phyloP scores from a whole-genome alignment of 2,329 filamentous ascomycete species.

The Mariannaea elegans region DNA sequence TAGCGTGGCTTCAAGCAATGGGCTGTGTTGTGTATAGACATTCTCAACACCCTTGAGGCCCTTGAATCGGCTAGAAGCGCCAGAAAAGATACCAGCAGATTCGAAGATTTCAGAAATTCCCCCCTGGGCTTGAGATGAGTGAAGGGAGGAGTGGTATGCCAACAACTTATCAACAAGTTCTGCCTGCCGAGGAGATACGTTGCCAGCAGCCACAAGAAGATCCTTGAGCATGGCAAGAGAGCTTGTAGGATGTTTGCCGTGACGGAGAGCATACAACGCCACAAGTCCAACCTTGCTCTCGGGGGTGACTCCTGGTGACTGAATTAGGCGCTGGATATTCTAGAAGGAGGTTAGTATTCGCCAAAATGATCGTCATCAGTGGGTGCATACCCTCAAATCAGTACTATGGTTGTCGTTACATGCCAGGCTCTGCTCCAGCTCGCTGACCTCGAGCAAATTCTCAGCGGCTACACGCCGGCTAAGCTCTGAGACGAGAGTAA shows the following conservation, averaged over 20 bases:
- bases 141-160: conserved; percentile 85
- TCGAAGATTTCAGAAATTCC: conserved; percentile 94
- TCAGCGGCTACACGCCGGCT: conserved; percentile 88
- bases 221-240: conserved; percentile 86
- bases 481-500: conserved; percentile 92
- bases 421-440: conserved; percentile 94
- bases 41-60: conserved; percentile 98
- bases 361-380: not conserved
- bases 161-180: conserved; percentile 85
- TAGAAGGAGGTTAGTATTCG: conserved; percentile 48
- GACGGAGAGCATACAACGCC: conserved; percentile 93
- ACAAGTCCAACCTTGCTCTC: conserved; percentile 91
- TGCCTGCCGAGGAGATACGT: conserved; percentile 77
- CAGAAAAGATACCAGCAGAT: conserved; percentile 88
- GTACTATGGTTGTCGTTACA: conserved; percentile 94
- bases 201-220: conserved; percentile 84
- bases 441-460: conserved; percentile 92
- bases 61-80: conserved; percentile 87
- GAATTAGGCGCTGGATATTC: conserved; percentile 87
- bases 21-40: conserved; percentile 97
- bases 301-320: conserved; percentile 77
- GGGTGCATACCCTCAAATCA: conserved; percentile 79
- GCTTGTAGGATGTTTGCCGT: conserved; percentile 86
- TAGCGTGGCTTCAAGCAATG: conserved; percentile 84
- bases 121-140: conserved; percentile 76